Percentiles rank a stretch among this genome's conserved stretches.
These are phyloP conservation scores for Scheffersomyces spartinae DNA, from an alignment of 805 yeast genomes.

Conservation along the genomic window DNA sequence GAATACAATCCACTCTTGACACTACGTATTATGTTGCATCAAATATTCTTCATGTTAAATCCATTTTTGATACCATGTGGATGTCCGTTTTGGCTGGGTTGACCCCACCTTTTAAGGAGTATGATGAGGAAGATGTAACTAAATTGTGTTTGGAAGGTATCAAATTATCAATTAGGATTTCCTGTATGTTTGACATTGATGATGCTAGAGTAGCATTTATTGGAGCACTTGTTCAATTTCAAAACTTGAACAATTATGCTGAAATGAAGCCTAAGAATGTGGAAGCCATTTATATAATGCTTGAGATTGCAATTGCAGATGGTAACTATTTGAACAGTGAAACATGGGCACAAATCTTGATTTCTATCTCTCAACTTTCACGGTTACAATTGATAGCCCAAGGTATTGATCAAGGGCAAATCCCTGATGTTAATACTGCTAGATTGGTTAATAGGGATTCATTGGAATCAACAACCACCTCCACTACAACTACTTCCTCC, in stretches of 20 bases:
- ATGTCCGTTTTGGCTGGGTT: slow-evolving; percentile 93
- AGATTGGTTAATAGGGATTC: slow-evolving; percentile 40
- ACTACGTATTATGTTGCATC: slow-evolving; percentile 79
- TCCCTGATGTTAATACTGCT: slow-evolving; percentile 80
- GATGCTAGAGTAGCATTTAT: slow-evolving; percentile 84
- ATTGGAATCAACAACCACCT: slow-evolving; percentile 1
- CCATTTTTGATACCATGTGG: slow-evolving; percentile 92
- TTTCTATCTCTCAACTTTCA: slow-evolving; percentile 83
- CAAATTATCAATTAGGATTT: slow-evolving; percentile 66
- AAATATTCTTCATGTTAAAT: slow-evolving; percentile 80
- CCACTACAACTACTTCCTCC: slow-evolving; percentile 1
- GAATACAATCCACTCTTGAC: slow-evolving; percentile 40
- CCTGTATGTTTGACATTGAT: slow-evolving; percentile 74
- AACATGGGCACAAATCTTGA: slow-evolving; percentile 79
- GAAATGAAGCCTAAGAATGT: slow-evolving; percentile 74
- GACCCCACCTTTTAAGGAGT: slow-evolving; percentile 87
- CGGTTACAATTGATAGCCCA: slow-evolving; percentile 78
- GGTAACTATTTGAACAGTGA: slow-evolving; percentile 54
- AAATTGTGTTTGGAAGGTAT: slow-evolving; percentile 75
- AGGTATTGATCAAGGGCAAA: slow-evolving; percentile 71
- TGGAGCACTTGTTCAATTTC: slow-evolving; percentile 80
- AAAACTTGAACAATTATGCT: slow-evolving; percentile 66
- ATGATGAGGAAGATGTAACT: slow-evolving; percentile 63
- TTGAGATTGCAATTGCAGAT: slow-evolving; percentile 68
- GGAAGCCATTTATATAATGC: slow-evolving; percentile 61